These are phyloP conservation scores for Withania somnifera DNA, from an alignment of 305 asterid genomes.

Conservation along the genomic window DNA sequence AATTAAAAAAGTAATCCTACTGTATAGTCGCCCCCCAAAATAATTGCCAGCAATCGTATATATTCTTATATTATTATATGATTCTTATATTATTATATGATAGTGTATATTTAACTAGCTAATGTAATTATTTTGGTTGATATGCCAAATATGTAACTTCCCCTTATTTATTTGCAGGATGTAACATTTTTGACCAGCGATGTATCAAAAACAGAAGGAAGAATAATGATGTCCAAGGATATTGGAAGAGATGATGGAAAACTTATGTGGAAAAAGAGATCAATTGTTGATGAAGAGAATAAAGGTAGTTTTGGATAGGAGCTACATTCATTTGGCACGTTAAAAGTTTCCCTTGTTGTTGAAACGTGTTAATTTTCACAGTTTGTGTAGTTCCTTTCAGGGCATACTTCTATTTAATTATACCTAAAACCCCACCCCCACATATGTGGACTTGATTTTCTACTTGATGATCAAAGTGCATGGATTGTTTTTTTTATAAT, in stretches of 20 bases:
- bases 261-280: slow-evolving; percentile 3
- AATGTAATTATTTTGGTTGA: neutral
- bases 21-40: neutral
- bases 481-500: neutral
- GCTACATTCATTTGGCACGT: neutral
- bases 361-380: neutral
- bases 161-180: slow-evolving; percentile 15
- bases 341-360: neutral
- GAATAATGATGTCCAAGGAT: neutral
- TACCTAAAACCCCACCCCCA: neutral
- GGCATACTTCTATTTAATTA: neutral
- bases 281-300: slow-evolving; percentile 1
- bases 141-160: neutral
- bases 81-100: too few species aligned
- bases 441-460: neutral
- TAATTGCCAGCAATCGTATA: neutral
- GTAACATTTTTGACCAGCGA: neutral
- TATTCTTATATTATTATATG: too few species aligned
- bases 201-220: neutral
- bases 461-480: neutral
- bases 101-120: neutral
- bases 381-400: neutral
- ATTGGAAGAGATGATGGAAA: slow-evolving; percentile 4
- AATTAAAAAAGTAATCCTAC: neutral
- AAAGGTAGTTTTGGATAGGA: slow-evolving; percentile 16